Evolutionary conservation across 148 eudicot species (phyloP), one percentile per base, ranked within the genome.

Genomic region (Amaranthus hypochondriacus): DNA sequence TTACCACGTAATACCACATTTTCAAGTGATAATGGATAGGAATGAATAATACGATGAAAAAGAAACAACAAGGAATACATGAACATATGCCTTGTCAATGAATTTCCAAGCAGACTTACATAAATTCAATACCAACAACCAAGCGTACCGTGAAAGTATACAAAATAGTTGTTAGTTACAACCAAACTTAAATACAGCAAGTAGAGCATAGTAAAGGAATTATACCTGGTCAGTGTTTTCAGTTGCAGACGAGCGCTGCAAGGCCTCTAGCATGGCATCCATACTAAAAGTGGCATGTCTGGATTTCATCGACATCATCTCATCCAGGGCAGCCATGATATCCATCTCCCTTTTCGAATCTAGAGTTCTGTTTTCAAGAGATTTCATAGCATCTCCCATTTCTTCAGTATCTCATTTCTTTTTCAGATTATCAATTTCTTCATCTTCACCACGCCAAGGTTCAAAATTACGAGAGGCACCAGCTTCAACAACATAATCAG

Each of bases 381-480:
- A 90, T 70, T 96, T 96, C 99, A 96, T 92, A 5, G 96, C 96
- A 84, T 96, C 99, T 39, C 99, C 99, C 90, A 89, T 79, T 86
- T 96, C 99, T 78, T 96, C 99, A 42, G 88, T 84, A 47, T 85
- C 92, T 77, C 96, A 80, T 85, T 89, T 92, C 74, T 69, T 78
- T 46, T 84, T 80, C 77, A 92, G 92, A 67, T 85, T 84, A 6
- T 92, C 92, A 55, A 69, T 51, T 70, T 73, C 89, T 95, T 94
- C 98, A 68, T 95, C 97, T 81, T 85, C 85, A 5, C 78, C 85
- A 10, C 98, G 89, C 98, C 98, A 95, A 49, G 97, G 99, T 76
- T 95, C 99, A 71, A 86, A 95, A 77, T 92, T 95, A 18, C 99
- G 79, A 0, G 86, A 47, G 28, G 97, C 97, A 50, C 97, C 94